Evolutionary conservation across 2,329 filamentous ascomycete species (phyloP).

Genomic region (Ascochyta fabae): DNA sequence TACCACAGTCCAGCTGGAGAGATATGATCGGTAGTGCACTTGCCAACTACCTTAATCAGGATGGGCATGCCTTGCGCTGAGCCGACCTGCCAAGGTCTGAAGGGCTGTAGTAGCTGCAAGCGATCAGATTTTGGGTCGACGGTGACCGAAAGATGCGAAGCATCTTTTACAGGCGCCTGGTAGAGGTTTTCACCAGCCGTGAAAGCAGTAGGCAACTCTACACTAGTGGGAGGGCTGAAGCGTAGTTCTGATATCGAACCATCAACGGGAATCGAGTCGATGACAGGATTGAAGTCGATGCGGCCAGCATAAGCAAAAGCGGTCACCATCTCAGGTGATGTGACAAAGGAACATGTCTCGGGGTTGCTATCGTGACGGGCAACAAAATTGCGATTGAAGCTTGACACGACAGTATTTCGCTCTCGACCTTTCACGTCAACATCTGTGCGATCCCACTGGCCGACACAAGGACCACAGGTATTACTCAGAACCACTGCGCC

Average conservation of each 20-base stretch:
- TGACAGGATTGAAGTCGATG: constrained; percentile 38
- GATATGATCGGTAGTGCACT: constrained; percentile 52
- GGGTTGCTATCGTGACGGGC: constrained; percentile 50
- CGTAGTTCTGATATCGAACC: neutral
- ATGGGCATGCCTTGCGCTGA: constrained; percentile 32
- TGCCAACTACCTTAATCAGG: constrained; percentile 47
- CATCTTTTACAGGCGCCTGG: constrained; percentile 30
- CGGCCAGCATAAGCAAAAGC: constrained; percentile 36
- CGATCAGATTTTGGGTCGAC: constrained; percentile 41
- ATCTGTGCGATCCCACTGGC: constrained; percentile 47
- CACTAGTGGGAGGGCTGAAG: too few relatives aligned
- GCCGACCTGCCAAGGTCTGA: constrained; percentile 32
- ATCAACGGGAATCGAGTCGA: constrained; percentile 28
- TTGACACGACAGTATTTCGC: constrained; percentile 45
- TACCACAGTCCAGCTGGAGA: constrained; percentile 51
- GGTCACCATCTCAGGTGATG: constrained; percentile 56
- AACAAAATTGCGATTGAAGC: constrained; percentile 50
- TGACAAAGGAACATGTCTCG: constrained; percentile 58
- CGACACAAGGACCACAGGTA: constrained; percentile 47
- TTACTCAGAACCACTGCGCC: constrained; percentile 44
- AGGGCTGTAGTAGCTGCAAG: constrained; percentile 24
- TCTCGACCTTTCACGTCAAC: constrained; percentile 32
- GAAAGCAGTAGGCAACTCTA: constrained; percentile 22
- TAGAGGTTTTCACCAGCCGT: constrained; percentile 32
- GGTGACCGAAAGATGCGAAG: constrained; percentile 27